These are phyloP conservation scores for Sphaerostilbella broomeana DNA, from an alignment of 2,329 filamentous ascomycete genomes.

Conservation along the genomic window DNA sequence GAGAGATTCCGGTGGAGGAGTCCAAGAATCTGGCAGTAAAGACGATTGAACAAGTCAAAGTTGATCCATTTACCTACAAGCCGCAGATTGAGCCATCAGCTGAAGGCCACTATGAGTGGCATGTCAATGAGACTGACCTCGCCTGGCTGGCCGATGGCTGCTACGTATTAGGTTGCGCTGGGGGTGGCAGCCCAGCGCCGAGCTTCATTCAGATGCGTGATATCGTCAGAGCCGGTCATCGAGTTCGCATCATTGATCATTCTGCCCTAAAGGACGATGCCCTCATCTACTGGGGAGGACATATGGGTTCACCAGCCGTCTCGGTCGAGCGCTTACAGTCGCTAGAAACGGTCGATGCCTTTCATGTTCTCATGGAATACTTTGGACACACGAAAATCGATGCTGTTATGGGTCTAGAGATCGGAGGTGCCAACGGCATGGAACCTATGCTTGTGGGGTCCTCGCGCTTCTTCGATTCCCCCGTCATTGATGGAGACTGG, in stretches of 20 bases:
- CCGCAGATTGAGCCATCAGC: neutral
- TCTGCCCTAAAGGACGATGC: neutral
- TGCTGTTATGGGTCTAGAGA: slow-evolving; percentile 25
- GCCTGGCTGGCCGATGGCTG: slow-evolving; percentile 40
- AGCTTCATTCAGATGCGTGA: neutral
- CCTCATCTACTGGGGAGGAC: neutral
- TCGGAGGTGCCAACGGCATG: slow-evolving; percentile 49
- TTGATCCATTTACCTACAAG: neutral
- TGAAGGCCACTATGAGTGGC: slow-evolving; percentile 25
- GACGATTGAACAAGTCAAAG: neutral
- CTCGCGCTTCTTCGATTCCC: slow-evolving; percentile 29
- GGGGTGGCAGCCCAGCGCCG: slow-evolving; percentile 23
- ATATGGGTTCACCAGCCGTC: neutral
- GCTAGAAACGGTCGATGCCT: neutral
- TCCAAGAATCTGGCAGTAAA: neutral
- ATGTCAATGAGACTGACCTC: slow-evolving; percentile 38
- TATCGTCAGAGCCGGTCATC: neutral
- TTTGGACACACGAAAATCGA: slow-evolving; percentile 1
- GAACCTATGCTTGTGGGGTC: slow-evolving; percentile 32
- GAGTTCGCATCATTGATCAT: neutral
- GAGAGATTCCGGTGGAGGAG: neutral
- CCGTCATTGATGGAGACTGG: slow-evolving; percentile 31
- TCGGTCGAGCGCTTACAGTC: neutral
- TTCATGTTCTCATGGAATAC: neutral
- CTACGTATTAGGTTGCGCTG: slow-evolving; percentile 41